Evolutionary conservation across 192 early-diverging fungal species (phyloP), one percentile per base, ranked within the genome.

Genomic region (Rhizoclosmatium globosum): DNA sequence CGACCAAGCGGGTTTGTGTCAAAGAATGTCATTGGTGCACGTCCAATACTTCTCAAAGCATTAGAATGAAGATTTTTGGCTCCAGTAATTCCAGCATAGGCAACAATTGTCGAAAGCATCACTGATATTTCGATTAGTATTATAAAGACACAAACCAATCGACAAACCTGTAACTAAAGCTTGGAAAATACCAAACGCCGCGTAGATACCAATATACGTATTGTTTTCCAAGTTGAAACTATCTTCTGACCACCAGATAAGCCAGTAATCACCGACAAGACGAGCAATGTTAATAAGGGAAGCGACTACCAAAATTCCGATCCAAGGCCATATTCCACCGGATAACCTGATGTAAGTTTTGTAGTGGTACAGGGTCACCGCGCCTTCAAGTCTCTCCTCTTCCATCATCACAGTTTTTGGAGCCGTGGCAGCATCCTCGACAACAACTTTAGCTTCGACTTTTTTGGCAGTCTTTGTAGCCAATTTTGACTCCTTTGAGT

Each of bases 301-400:
- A 39, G 83, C 72, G 11, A 81, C 58, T 45, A 88, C 83, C 9
- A 80, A 73, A 9, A 89, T 46, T 31, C 78, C 58, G 23, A 89
- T 78, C 9, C 85, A 47, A 38, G 82, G 61, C 21, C 82, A 3
- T 3, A 88, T 45, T n/a, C 92, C 92, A 68, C 67, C 67, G 9
- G 38, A 58, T 7, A 59, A 38, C 3, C 9, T 46, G 15, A 72
- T 38, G 71, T 72, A 72, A 19, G 57, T 72, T 17, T 59, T 53
- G 71, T 72, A 72, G 42, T 72, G 71, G 38, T 72, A 59, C 6
- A 53, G 38, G 4, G 84, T 83, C 65, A 97, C 94, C 65, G 90
- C 85, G 0, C 96, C 96, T 17, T 87, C 86, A n/a, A 88, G 89
- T 59, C 90, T 86, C 73, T 92, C 88, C 80, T 98, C 96, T 11